Conservation (phyloP, 805 yeast genomes). For the Debaryomyces maramus region DNA sequence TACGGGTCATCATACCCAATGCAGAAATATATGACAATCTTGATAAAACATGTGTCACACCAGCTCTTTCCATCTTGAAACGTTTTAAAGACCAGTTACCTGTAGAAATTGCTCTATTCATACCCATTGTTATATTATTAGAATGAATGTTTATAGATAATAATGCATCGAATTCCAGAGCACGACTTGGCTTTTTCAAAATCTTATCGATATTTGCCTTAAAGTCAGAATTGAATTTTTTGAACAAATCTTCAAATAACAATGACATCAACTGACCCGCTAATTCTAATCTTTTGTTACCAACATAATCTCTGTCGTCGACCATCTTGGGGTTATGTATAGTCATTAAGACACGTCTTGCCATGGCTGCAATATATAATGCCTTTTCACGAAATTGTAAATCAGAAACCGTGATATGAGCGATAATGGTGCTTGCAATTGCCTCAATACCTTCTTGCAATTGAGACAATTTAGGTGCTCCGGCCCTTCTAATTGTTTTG, state of each 20-base stretch:
- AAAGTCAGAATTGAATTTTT: conserved; percentile 92
- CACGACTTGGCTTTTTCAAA: conserved; percentile 88
- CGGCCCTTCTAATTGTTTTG: conserved; percentile 85
- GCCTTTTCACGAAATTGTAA: conserved; percentile 93
- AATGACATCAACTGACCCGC: conserved; percentile 97
- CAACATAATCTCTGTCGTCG: conserved; percentile 98
- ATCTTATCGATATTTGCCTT: conserved; percentile 93
- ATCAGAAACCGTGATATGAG: conserved; percentile 84
- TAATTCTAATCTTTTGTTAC: conserved; percentile 93
- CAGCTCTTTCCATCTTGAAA: conserved; percentile 99
- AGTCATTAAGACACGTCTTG: conserved; percentile 93
- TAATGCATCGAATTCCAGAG: conserved; percentile 92
- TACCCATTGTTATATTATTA: conserved; percentile 88
- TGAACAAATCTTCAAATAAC: conserved; percentile 93
- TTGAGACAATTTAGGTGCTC: conserved; percentile 73
- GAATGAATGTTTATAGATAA: conserved; percentile 88
- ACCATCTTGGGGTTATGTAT: conserved; percentile 92
- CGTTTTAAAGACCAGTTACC: conserved; percentile 99
- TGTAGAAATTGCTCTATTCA: conserved; percentile 95
- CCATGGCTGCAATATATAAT: conserved; percentile 91
- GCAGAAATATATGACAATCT: conserved; percentile 92
- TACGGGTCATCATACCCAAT: conserved; percentile 98
- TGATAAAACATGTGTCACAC: conserved; percentile 95
- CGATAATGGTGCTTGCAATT: conserved; percentile 92
- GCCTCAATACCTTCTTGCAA: conserved; percentile 97